A percentile compares a stretch with the other conserved stretches of the same genome.
Evolutionary conservation across 441 rosid genomes (phyloP).

Genomic region (Gossypium lobatum): DNA sequence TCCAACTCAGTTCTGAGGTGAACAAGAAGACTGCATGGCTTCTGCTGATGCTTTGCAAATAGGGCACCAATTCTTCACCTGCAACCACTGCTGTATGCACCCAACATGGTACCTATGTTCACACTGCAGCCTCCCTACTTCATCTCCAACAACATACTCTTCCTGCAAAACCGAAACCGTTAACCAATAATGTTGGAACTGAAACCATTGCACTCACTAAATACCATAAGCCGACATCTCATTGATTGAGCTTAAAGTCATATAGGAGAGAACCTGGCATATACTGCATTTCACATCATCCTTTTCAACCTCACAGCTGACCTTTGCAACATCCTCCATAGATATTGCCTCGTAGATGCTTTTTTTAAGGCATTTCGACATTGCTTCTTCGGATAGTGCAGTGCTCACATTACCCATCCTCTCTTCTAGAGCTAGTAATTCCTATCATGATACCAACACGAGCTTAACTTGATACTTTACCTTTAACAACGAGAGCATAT

Average conservation of each 20-base stretch:
- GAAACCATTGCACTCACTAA: neutral
- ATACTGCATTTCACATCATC: conserved; percentile 77
- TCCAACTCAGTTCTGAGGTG: neutral
- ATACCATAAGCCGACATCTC: neutral
- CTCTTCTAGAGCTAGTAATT: conserved; percentile 85
- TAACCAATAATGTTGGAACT: neutral
- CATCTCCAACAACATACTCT: conserved; percentile 71
- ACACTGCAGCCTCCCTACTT: conserved; percentile 72
- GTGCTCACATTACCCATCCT: conserved; percentile 94
- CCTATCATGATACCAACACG: conserved; percentile 40
- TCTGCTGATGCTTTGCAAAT: conserved; percentile 74
- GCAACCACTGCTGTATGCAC: conserved; percentile 81
- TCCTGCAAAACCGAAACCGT: conserved; percentile 45
- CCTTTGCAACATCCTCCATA: conserved; percentile 20
- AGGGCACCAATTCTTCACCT: conserved; percentile 94
- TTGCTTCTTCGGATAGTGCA: conserved; percentile 77
- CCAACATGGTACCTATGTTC: conserved; percentile 63
- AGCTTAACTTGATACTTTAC: neutral
- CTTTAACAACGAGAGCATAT: neutral
- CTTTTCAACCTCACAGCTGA: conserved; percentile 25
- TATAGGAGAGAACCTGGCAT: conserved; percentile 59
- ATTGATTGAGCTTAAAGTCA: neutral
- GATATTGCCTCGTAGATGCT: conserved; percentile 37
- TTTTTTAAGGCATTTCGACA: conserved; percentile 59
- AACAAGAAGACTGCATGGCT: conserved; percentile 20